Evolutionary conservation across 352 stramenopile genomes (phyloP).

Genomic region (Phytophthora brassicae): DNA sequence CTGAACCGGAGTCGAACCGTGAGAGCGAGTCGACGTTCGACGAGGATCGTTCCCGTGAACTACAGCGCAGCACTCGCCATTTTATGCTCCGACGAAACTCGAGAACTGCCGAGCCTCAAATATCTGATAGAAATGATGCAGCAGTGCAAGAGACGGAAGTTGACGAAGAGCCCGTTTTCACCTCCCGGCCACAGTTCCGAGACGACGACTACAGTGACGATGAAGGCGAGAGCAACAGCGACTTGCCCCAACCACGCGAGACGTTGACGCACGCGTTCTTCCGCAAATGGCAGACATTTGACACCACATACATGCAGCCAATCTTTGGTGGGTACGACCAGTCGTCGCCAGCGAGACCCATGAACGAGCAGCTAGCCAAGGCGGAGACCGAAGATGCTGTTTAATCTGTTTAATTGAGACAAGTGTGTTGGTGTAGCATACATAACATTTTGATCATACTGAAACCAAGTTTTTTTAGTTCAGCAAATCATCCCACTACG

Average conservation of each 20-base stretch:
- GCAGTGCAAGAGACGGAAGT: constrained; percentile 19
- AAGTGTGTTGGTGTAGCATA: constrained; percentile 17
- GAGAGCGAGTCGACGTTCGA: constrained; percentile 24
- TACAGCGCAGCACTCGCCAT: constrained; percentile 59
- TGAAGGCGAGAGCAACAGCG: constrained; percentile 31
- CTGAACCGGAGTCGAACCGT: constrained; percentile 35
- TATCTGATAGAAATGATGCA: constrained; percentile 2
- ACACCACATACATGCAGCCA: constrained; percentile 73
- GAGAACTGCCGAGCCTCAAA: constrained; percentile 23
- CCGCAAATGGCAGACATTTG: constrained; percentile 72
- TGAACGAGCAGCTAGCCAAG: constrained; percentile 31
- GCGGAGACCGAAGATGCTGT: no score
- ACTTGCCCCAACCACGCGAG: constrained; percentile 26
- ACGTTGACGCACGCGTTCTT: constrained; percentile 62
- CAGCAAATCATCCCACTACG: constrained; percentile 16
- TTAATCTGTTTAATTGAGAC: no score
- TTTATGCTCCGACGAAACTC: constrained; percentile 55
- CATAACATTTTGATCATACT: constrained; percentile 22
- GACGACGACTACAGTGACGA: constrained; percentile 53
- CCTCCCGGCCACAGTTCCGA: constrained; percentile 71
- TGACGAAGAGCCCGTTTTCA: constrained; percentile 47
- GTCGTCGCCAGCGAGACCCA: constrained; percentile 10
- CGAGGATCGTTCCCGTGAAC: constrained; percentile 18
- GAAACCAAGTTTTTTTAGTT: constrained; percentile 17
- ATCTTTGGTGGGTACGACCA: constrained; percentile 58